A percentile compares a stretch with the other conserved stretches of the same genome.
phyloP scores from a whole-genome alignment of 176 grass and related monocot genomes.

The Zoysia pacifica region DNA sequence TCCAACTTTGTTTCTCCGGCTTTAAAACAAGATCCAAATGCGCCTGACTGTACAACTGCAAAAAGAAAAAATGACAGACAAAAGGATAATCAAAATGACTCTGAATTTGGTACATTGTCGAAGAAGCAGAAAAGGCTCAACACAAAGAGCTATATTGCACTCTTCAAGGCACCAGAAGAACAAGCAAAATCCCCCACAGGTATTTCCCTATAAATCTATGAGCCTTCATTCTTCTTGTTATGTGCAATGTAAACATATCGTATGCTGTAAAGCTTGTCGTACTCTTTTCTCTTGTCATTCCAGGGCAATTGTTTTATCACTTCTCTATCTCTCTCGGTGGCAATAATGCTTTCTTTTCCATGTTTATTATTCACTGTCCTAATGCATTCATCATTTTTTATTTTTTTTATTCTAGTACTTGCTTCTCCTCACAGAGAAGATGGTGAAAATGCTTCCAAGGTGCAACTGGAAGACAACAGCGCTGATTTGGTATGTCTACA shows the following conservation, averaged over 20 bases:
- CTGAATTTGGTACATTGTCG: not conserved
- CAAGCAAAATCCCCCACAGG: conserved; percentile 2
- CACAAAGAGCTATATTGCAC: conserved; percentile 34
- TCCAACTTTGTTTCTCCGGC: not conserved
- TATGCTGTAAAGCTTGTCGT: too few species aligned
- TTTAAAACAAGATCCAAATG: conserved; percentile 32
- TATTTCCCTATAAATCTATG: not conserved
- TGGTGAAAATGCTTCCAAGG: conserved; percentile 26
- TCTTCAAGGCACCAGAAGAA: conserved; percentile 11
- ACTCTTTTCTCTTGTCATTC: not conserved
- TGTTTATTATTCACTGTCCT: conserved; percentile 10
- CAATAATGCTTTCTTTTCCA: not conserved
- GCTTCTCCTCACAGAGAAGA: conserved; percentile 27
- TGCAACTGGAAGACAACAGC: not conserved
- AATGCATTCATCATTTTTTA: not conserved
- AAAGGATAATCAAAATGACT: not conserved
- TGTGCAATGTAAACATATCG: too few species aligned
- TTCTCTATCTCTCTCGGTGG: not conserved
- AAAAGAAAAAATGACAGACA: conserved; percentile 38
- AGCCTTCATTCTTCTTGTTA: not conserved
- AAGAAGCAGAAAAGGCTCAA: conserved; percentile 53
- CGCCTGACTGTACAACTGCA: not conserved
- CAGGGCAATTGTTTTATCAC: not conserved
- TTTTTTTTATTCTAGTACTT: conserved; percentile 35
- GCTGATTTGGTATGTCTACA: conserved; percentile 18